Base-by-base conservation (phyloP, 2,329 filamentous ascomycete genomes). In the Cladophialophora psammophila region DNA sequence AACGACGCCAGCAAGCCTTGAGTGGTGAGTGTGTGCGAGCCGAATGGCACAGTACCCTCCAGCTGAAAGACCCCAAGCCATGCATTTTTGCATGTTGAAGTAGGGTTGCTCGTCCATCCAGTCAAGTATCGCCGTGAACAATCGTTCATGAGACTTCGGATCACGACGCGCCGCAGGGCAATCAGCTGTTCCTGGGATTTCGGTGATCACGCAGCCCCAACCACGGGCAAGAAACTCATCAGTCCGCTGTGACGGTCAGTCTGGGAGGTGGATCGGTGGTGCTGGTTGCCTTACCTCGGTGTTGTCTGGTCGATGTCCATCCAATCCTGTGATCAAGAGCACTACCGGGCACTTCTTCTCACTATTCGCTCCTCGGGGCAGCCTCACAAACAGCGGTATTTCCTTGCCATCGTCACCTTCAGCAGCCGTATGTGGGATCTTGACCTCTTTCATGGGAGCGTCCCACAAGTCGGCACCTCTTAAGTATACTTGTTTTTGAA, bases 1-100 rank as follows among this genome's bases (percentile, higher is more conserved):
- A 20, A 91, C 81, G 26, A 78, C 77, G 0, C 88, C 89, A 0
- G 78, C 76, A 20, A 92, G 77, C 9, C 78, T 76, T 0, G 80
- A 75, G 18, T 80, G 78, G 75, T 91, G 89, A n/a, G 88, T 91
- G 76, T 90, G 87, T 53, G 89, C 88, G n/a, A 87, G 82, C 18
- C 89, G 84, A 42, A 88, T 81, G 20, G 89, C 88, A 77, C 91
- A 90, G 80, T 90, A 91, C 0, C 89, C 89, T 35, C 89, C 89
- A 0, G 85, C 82, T 69, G 86, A 88, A 38, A 91, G 78, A 0
- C 89, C 89, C 88, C 89, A 91, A 55, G 83, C 85, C 67, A 88
- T 77, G 7, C 91, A 78, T 38, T 81, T 83, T 1, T 73, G 71
- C 82, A 85, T 85, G 74, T 91, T 84, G 72, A 90, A 87, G 35